Conservation (phyloP, 2,329 filamentous ascomycete genomes). For the Verticillium dahliae region DNA sequence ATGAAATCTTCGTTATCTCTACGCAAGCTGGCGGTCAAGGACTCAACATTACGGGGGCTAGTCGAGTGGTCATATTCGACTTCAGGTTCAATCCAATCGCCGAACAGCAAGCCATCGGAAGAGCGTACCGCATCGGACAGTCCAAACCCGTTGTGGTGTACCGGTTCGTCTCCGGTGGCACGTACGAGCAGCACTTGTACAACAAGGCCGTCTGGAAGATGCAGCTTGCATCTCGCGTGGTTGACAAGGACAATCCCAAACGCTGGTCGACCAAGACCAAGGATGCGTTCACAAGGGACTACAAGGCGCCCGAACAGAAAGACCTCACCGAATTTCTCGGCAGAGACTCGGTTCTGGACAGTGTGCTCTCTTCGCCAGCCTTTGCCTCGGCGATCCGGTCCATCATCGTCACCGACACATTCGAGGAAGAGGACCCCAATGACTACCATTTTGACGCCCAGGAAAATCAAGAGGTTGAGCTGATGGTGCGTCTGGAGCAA, state of each 20-base stretch:
- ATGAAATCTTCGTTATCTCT: constrained; percentile 70
- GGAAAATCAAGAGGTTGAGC: constrained; percentile 49
- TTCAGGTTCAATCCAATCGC: constrained; percentile 72
- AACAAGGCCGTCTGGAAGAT: constrained; percentile 76
- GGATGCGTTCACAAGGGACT: constrained; percentile 50
- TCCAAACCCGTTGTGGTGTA: constrained; percentile 78
- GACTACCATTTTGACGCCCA: constrained; percentile 48
- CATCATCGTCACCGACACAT: constrained; percentile 65
- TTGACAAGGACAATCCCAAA: constrained; percentile 76
- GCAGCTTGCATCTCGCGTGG: constrained; percentile 70
- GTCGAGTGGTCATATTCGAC: constrained; percentile 81
- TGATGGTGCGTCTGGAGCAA: constrained; percentile 23
- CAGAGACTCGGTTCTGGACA: constrained; percentile 57
- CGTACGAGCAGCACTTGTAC: constrained; percentile 69
- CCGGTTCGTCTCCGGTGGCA: constrained; percentile 70
- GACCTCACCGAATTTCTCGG: constrained; percentile 48
- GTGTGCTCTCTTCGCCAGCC: constrained; percentile 30
- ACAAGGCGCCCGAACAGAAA: constrained; percentile 42
- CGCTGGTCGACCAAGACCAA: constrained; percentile 53
- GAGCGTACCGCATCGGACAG: constrained; percentile 82
- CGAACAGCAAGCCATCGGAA: constrained; percentile 82
- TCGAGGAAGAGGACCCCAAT: constrained; percentile 62
- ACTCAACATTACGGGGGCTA: constrained; percentile 77
- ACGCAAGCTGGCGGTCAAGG: constrained; percentile 77
- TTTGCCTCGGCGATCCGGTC: constrained; percentile 36